Evolutionary conservation across 2,329 filamentous ascomycete genomes (phyloP), one percentile per base, ranked within the genome.

Genomic region (Pestalotiopsis sp.): DNA sequence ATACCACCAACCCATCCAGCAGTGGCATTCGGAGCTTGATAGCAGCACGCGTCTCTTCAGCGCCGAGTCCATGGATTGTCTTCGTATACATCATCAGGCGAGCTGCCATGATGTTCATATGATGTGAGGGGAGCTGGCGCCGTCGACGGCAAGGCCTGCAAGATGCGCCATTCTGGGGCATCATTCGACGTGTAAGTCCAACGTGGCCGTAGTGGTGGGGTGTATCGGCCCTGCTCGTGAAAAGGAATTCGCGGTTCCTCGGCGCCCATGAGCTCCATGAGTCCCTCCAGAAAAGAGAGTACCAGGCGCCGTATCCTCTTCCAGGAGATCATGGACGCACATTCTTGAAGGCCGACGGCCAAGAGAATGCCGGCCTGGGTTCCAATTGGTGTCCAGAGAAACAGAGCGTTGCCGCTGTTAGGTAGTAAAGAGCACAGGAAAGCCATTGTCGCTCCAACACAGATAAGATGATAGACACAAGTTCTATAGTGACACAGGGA

Each of bases 81-180:
- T 2, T 52, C 45, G 7, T 1, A n/a, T 1, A 6, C 9, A 20
- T 20, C 14, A n/a, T 9, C 17, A 52, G 45, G 14, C 17, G 1
- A 6, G n/a, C 1, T 1, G 2, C 3, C 5, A n/a, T 9, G 2
- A 1, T n/a, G n/a, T 9, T 52, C 17, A 3, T n/a, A 20, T 52
- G 14, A 3, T n/a, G n/a, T n/a, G 17, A n/a, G 7, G 17, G 17
- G 6, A 1, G 13, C 45, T 20, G 45, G 45, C n/a, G 14, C n/a
- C n/a, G 14, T 3, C 5, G 45, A 2, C 4, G 45, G 7, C 45
- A 52, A n/a, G 13, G 13, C 1, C 45, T 52, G 45, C 6, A 17
- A 7, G 13, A n/a, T 9, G 14, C 1, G 1, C 45, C 45, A n/a
- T 4, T 52, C 14, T 1, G 17, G 31, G 6, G 31, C 7, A 31